Evolutionary conservation across 2,329 filamentous ascomycete species (phyloP).

Genomic region (Gaeumannomyces tritici): DNA sequence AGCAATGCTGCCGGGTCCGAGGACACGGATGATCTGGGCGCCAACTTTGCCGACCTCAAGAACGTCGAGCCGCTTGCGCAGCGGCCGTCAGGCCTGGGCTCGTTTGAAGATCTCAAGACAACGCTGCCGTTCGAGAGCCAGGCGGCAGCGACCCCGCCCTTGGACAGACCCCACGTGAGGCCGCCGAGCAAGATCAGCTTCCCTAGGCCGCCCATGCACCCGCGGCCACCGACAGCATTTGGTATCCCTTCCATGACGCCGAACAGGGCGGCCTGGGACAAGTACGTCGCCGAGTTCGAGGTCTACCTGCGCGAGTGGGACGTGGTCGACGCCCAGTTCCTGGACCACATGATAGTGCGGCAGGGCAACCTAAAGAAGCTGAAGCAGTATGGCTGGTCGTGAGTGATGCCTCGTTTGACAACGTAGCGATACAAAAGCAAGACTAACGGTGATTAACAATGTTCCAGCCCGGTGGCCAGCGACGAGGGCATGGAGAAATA

Average conservation of each 20-base stretch:
- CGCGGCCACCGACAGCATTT: conserved; percentile 33
- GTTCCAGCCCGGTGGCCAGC: conserved; percentile 15
- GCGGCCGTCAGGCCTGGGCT: conserved; percentile 37
- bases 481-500: conserved; percentile 47
- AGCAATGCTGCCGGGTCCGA: conserved; percentile 39
- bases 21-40: conserved; percentile 44
- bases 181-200: conserved; percentile 25
- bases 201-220: conserved; percentile 38
- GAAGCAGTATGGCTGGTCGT: conserved; percentile 29
- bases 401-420: too few relatives aligned
- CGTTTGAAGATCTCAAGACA: conserved; percentile 45
- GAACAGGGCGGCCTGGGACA: conserved; percentile 31
- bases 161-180: background rate
- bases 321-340: conserved; percentile 40
- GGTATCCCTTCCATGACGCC: conserved; percentile 33
- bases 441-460: too few relatives aligned
- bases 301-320: conserved; percentile 43
- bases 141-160: conserved; percentile 30
- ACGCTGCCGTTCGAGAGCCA: conserved; percentile 47
- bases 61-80: conserved; percentile 46
- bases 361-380: conserved; percentile 30
- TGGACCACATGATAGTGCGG: conserved; percentile 45
- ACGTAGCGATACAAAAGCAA: too few relatives aligned
- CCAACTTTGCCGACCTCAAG: conserved; percentile 43
- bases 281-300: conserved; percentile 44